A percentile compares a stretch with the other conserved stretches of the same genome.
These are phyloP conservation scores for Alternaria triticimaculans DNA, from an alignment of 2,329 filamentous ascomycete species.

Conservation along the genomic window DNA sequence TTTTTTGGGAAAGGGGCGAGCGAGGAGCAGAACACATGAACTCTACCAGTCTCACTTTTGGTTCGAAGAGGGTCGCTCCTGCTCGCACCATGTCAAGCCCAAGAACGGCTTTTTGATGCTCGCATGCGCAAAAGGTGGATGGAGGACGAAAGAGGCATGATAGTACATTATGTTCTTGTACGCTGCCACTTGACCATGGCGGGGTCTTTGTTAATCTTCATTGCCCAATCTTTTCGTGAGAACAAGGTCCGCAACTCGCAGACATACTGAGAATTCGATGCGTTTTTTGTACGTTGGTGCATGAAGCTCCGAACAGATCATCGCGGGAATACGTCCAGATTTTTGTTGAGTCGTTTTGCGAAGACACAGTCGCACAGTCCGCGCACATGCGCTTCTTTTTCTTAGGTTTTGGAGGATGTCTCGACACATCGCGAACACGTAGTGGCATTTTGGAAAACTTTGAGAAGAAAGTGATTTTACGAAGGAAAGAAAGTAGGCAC, in stretches of 20 bases:
- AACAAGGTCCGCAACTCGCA: neutral
- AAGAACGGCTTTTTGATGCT: neutral
- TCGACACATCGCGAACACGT: no score
- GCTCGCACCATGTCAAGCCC: neutral
- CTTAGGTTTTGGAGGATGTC: no score
- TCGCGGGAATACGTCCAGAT: accelerated
- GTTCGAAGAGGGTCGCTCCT: accelerated
- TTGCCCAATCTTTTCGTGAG: neutral
- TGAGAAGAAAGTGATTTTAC: neutral
- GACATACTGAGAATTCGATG: accelerated
- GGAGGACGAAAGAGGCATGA: neutral
- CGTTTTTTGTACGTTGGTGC: neutral
- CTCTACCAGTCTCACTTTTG: neutral
- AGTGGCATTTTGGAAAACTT: neutral
- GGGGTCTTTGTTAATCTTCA: accelerated
- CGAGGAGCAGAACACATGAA: neutral
- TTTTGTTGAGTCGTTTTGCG: neutral
- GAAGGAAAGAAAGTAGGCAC: neutral
- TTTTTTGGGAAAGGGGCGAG: neutral
- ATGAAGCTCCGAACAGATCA: neutral
- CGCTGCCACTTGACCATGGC: accelerated
- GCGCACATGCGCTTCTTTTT: no score
- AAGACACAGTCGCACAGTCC: neutral
- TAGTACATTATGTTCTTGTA: neutral
- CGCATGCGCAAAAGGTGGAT: neutral